Evolutionary conservation across 108 stramenopile genomes (phyloP).

Genomic region (Fistulifera pelliculosa): DNA sequence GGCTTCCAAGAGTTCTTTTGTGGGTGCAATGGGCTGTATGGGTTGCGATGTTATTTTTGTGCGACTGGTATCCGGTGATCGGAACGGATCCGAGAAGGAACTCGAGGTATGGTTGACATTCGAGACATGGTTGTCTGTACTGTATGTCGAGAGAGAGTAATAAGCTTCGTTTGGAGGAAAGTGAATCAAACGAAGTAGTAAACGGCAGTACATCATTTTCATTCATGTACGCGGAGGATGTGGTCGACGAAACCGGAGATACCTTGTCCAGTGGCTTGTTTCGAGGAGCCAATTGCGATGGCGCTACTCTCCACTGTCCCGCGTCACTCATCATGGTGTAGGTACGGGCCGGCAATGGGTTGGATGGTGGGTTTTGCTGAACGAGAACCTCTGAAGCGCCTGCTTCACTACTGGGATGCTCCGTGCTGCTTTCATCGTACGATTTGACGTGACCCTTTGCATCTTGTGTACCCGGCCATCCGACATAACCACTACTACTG

Average conservation of each 20-base stretch:
- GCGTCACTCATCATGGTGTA: no score
- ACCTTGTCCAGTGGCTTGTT: no score
- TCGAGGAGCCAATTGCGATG: no score
- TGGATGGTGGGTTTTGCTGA: no score
- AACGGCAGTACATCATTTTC: background rate
- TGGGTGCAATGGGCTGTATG: conserved; percentile 7
- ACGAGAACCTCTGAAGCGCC: no score
- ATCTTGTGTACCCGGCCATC: conserved; percentile 79
- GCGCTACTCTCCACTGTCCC: no score
- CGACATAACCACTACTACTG: conserved; percentile 27
- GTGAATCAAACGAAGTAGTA: no score
- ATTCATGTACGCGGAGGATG: conserved; percentile 39
- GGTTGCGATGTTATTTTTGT: conserved; percentile 3
- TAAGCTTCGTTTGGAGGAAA: conserved; percentile 4
- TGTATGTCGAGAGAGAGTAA: conserved; percentile 5
- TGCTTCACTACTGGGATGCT: no score
- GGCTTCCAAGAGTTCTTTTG: conserved; percentile 30
- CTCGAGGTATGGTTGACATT: no score
- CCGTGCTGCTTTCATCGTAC: no score
- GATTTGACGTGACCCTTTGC: conserved; percentile 25
- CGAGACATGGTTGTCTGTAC: no score
- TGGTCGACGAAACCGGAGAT: conserved; percentile 26
- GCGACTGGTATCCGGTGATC: conserved; percentile 8
- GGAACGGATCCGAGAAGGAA: conserved; percentile 1
- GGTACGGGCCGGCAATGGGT: no score